Evolutionary conservation across 148 eudicot species (phyloP).

Genomic region (Silene conica): DNA sequence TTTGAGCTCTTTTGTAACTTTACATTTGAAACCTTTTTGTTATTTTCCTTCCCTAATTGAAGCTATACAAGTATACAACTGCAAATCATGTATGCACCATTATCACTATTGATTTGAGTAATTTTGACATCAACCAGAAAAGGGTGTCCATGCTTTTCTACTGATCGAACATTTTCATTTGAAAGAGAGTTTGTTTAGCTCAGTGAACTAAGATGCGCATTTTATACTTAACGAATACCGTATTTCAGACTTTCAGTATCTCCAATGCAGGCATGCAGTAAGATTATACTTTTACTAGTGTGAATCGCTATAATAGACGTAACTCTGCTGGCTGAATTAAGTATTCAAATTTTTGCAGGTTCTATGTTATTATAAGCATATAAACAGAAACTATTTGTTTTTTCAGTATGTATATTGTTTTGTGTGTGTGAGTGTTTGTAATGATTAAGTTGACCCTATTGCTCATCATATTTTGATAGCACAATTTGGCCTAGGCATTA

Average conservation of each 20-base stretch:
- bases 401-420: background rate
- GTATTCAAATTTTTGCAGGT: background rate
- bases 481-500: too few relatives aligned
- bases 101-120: conserved; percentile 1
- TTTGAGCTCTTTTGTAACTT: conserved; percentile 8
- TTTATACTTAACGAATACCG: background rate
- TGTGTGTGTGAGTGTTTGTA: too few relatives aligned
- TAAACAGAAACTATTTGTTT: too few relatives aligned
- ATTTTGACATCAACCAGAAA: background rate
- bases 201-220: background rate
- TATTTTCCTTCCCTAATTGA: background rate
- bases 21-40: conserved; percentile 7
- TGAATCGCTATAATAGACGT: too few relatives aligned
- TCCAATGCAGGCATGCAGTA: background rate
- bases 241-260: background rate
- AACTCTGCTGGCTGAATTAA: background rate
- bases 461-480: too few relatives aligned
- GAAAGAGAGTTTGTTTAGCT: background rate
- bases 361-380: too few relatives aligned
- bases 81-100: conserved; percentile 8
- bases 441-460: too few relatives aligned
- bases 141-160: background rate
- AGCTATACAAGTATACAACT: conserved; percentile 14
- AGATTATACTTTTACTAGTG: background rate
- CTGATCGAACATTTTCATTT: background rate